Conservation (phyloP, 2,329 filamentous ascomycete species). For the Verticillium tricorpus region DNA sequence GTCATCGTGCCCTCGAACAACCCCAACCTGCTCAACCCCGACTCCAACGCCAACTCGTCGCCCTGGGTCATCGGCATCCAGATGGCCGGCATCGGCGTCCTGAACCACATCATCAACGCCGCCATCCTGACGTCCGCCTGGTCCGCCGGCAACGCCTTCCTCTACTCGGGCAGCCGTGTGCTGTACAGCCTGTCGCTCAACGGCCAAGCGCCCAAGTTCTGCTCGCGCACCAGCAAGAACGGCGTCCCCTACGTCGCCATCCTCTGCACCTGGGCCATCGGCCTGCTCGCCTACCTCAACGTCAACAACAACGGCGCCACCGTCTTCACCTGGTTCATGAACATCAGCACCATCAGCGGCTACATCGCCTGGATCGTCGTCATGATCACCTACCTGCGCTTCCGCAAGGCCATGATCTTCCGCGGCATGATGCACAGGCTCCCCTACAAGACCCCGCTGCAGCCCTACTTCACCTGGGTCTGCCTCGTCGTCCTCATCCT, state of each 20-base stretch:
- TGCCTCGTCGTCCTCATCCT: conserved; percentile 54
- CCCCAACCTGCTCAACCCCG: conserved; percentile 49
- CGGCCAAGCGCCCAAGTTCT: conserved; percentile 60
- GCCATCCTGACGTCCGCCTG: conserved; percentile 63
- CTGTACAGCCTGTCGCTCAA: conserved; percentile 64
- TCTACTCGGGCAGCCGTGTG: conserved; percentile 65
- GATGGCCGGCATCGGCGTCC: conserved; percentile 55
- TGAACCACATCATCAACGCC: conserved; percentile 65
- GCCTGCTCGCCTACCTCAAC: conserved; percentile 67
- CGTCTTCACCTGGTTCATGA: conserved; percentile 69
- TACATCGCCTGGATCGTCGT: conserved; percentile 58
- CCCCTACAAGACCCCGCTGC: conserved; percentile 47
- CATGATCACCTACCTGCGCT: conserved; percentile 55
- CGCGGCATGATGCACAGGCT: conserved; percentile 46
- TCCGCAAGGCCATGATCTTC: conserved; percentile 49
- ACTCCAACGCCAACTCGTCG: conserved; percentile 55
- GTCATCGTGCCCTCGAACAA: conserved; percentile 64
- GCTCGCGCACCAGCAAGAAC: conserved; percentile 53
- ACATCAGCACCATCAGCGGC: conserved; percentile 60
- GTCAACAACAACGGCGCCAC: conserved; percentile 55
- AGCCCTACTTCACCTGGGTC: conserved; percentile 62
- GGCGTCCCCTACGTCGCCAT: conserved; percentile 58
- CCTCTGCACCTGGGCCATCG: conserved; percentile 51
- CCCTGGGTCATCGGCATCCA: conserved; percentile 66
- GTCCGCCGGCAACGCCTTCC: conserved; percentile 57